Base-by-base conservation (phyloP, 2,329 filamentous ascomycete species). In the Ophiostoma quercus region DNA sequence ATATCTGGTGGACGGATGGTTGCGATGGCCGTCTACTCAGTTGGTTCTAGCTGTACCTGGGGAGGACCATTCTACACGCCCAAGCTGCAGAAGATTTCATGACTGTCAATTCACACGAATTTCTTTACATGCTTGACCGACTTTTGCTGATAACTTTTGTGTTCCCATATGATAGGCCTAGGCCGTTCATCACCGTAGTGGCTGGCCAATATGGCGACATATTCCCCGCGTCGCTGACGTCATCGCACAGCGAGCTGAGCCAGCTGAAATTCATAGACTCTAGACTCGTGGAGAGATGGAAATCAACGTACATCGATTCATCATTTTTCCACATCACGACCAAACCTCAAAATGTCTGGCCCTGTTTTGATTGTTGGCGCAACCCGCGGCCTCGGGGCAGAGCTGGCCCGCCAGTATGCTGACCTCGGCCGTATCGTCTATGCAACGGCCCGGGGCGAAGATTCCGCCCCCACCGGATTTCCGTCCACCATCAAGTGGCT, bases 361-460 rank as follows among this genome's bases (percentile, higher is more conserved):
- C 43, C 43, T 47, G 43, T 47, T 47, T 16, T 47, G 16, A 47
- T 47, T 47, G 43, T 47, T 47, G 43, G 43, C 43, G 43, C 43
- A 19, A 47, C 16, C 43, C 43, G 43, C 19, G 43, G 43, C 43
- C 43, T 47, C 43, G 43, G 43, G 43, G 43, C 43, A 47, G 43
- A 47, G 43, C 43, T 47, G 16, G 43, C 16, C 16, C 43, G 43
- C 5, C 43, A 47, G 43, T 47, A 47, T 47, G 43, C 43, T 16
- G 19, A 47, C 43, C 43, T 47, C 19, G 43, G 43, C 43, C 43
- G 16, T 1, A 47, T 89, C 88, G 0, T 47, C 16, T 47, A 47
- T n/a, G 43, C 43, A n/a, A 47, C 43, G 16, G 19, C 43, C 19
- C 43, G 43, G 16, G 43, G 19, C 43, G 43, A 47, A 16, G 43